Base-by-base conservation (phyloP, 257 asterid species). In the Nicotiana sylvestris region DNA sequence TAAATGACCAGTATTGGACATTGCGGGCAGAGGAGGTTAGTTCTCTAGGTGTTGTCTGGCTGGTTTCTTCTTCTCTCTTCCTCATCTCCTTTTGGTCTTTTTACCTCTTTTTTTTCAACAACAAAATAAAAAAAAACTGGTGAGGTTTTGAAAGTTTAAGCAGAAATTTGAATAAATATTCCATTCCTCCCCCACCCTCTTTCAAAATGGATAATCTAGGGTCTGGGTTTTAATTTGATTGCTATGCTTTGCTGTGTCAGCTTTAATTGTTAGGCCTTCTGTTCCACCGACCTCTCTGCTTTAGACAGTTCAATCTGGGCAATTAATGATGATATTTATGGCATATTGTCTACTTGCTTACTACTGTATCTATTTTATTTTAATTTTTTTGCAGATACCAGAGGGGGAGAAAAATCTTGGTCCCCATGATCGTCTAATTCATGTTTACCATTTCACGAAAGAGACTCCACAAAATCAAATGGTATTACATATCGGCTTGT, bases 1-100 rank as follows among this genome's bases (percentile, higher is more conserved):
- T 95, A 85, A 93, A 93, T 88, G 97, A 93, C 85, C 98, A 95
- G 76, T 93, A 93, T 87, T 95, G 99, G 99, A 95, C 98, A 16
- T 77, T 95, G 88, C 95, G 98, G 78, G 97, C 98, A 39, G 99
- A 95, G 88, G 99, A 95, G 97, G 98, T 91, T 61, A 85, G 85
- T 67, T 83, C 85, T 77, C 78, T 80, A 85, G 56, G 56, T 30
- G 79, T 74, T 74, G 12, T 21, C 46, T 43, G 58, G 78, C 35
- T 70, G 78, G 25, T 21, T 70, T 70, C 87, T 68, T 82, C 37
- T 29, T 66, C 65, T 5, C 53, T 13, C 13, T 57, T 81, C 66
- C 82, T 61, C 70, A 8, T 53, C 46, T 78, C 29, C 82, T 81
- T 66, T 10, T 32, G 10, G 32, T 37, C 55, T 55, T 68, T 82